Conservation (phyloP, 148 eudicot species). For the Talinum fruticosum region DNA sequence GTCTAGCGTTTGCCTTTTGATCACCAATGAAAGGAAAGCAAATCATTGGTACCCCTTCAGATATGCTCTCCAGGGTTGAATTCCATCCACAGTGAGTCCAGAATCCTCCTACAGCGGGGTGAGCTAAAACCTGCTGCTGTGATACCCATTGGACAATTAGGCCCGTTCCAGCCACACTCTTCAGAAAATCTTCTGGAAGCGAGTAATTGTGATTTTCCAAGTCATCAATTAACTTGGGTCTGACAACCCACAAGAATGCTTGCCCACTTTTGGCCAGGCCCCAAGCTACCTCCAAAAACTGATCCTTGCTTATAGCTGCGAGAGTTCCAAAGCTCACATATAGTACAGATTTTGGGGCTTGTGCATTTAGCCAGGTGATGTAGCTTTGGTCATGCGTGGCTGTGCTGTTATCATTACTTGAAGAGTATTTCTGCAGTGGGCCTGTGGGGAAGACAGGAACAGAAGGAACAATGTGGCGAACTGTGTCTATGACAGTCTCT, state of each 20-base stretch:
- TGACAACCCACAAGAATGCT: constrained; percentile 49
- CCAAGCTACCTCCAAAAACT: constrained; percentile 42
- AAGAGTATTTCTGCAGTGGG: constrained; percentile 38
- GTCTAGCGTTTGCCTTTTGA: constrained; percentile 38
- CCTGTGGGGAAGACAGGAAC: constrained; percentile 37
- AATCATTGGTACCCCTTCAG: constrained; percentile 59
- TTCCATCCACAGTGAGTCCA: constrained; percentile 67
- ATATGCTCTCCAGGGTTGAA: constrained; percentile 52
- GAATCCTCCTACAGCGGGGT: constrained; percentile 49
- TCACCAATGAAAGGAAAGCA: constrained; percentile 49
- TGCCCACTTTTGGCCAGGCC: constrained; percentile 45
- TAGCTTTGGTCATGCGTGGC: constrained; percentile 29
- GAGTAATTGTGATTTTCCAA: constrained; percentile 13
- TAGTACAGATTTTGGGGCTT: constrained; percentile 41
- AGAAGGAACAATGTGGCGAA: constrained; percentile 14
- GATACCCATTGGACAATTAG: constrained; percentile 46
- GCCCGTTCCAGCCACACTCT: constrained; percentile 28
- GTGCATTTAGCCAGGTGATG: constrained; percentile 40
- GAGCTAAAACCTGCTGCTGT: constrained; percentile 48
- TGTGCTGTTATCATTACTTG: constrained; percentile 21
- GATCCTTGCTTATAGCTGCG: constrained; percentile 31
- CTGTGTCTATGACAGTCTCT: constrained; percentile 22
- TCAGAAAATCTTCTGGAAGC: constrained; percentile 21
- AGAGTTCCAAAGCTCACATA: constrained; percentile 54
- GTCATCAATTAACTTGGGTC: constrained; percentile 30